Base-by-base conservation (phyloP, 2,329 filamentous ascomycete genomes). In the Ophiostoma perfectum region DNA sequence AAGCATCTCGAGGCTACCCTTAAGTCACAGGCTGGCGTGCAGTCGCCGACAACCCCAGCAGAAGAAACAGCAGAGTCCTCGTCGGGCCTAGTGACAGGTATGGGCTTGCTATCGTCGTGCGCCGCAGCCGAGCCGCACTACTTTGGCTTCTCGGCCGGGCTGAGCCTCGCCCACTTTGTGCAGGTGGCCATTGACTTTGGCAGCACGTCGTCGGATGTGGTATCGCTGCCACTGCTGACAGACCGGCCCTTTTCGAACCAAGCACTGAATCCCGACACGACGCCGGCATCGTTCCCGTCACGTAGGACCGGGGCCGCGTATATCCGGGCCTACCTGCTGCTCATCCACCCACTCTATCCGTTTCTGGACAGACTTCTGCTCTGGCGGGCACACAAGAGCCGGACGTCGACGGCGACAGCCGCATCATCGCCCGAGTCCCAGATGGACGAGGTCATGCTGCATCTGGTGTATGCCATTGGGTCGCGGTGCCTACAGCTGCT, bases 161-260 rank as follows among this genome's bases (percentile, higher is more conserved):
- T 70, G n/a, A 70, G 69, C 44, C 52, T 70, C 12, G 69, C 69
- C 0, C 69, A 70, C 18, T 68, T 70, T 62, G 69, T 70, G 62
- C 67, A 70, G 67, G 69, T 68, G 49, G 69, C 69, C 4, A 62
- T 70, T 6, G 69, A 70, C 11, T 65, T 66, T 42, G 69, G 67
- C 27, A 68, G 62, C 49, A 55, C 58, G 27, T 65, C 69, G 41
- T 62, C 65, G 2, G 65, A 68, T 45, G 65, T 66, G 18, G 69
- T 69, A 12, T 68, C 67, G 1, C 65, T 70, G 14, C 69, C 69
- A 2, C 62, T 67, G 47, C 41, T 70, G 42, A 52, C 69, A 6
- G 69, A 70, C 49, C 69, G 62, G n/a, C 69, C 69, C 5, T 70
- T 70, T 49, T 39, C 65, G 1, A 70, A 70, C 64, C 67, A 70